Evolutionary conservation across 345 rosid genomes (phyloP).

Genomic region (Syzygium grande): DNA sequence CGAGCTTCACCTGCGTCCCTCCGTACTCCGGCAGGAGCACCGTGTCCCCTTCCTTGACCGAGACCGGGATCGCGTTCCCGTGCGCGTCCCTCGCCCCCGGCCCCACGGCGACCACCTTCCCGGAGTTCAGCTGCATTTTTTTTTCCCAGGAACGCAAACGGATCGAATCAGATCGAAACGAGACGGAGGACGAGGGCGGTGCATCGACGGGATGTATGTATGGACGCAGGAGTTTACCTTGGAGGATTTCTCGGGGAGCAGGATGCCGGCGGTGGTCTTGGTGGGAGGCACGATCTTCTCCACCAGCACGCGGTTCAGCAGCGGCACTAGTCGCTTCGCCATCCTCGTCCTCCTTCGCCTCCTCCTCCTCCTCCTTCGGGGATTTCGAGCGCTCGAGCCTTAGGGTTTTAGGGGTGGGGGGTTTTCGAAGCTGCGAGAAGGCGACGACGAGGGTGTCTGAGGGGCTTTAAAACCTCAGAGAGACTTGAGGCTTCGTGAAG

Average conservation of each 20-base stretch:
- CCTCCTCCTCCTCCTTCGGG: not conserved
- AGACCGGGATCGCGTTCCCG: conserved; percentile 51
- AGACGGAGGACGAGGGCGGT: not conserved
- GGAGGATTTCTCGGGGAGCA: conserved; percentile 65
- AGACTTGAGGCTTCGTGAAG: not conserved
- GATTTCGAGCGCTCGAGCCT: not conserved
- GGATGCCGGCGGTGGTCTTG: conserved; percentile 68
- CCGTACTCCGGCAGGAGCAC: conserved; percentile 86
- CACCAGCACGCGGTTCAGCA: conserved; percentile 61
- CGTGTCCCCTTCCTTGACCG: conserved; percentile 80
- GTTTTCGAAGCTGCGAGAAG: not conserved
- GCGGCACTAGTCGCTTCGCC: conserved; percentile 78
- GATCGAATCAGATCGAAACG: not conserved
- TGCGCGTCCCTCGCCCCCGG: conserved; percentile 55
- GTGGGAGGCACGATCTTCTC: conserved; percentile 80
- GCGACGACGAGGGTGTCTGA: not conserved
- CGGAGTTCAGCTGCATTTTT: conserved; percentile 61
- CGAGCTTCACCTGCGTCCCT: conserved; percentile 73
- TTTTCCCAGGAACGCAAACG: not conserved
- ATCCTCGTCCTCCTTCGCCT: conserved; percentile 10
- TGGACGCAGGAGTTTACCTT: conserved; percentile 24
- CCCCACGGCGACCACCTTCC: conserved; percentile 69
- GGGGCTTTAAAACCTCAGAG: not conserved
- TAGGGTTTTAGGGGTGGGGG: not conserved
- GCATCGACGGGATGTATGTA: not conserved